Evolutionary conservation across 176 grass and related monocot genomes (phyloP).

Genomic region (Pontederia crassipes): DNA sequence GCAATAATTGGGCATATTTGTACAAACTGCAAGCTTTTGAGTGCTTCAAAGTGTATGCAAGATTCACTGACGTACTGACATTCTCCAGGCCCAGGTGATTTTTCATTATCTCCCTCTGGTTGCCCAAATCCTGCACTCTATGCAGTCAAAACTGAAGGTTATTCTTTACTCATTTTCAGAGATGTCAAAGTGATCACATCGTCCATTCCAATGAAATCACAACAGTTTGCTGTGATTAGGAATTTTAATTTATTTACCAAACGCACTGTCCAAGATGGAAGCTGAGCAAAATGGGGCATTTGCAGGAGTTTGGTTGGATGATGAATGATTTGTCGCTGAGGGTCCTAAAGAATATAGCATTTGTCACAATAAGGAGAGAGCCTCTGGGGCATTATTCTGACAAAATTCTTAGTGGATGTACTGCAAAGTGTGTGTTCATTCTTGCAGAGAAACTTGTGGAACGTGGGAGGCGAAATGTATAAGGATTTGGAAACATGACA

Average conservation of each 20-base stretch:
- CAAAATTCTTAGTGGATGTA: constrained; percentile 66
- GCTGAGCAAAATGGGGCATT: constrained; percentile 66
- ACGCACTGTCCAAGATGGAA: constrained; percentile 79
- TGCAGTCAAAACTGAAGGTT: constrained; percentile 42
- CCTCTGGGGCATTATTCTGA: constrained; percentile 55
- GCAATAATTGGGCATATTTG: constrained; percentile 48
- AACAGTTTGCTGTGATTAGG: constrained; percentile 69
- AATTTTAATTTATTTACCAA: constrained; percentile 84
- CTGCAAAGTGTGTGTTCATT: constrained; percentile 50
- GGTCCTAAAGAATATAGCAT: constrained; percentile 85
- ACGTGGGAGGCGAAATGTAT: constrained; percentile 25
- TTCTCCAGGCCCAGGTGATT: constrained; percentile 76
- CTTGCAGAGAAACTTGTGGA: constrained; percentile 57
- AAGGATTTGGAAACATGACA: constrained; percentile 25
- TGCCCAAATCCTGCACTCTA: constrained; percentile 59
- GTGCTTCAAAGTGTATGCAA: constrained; percentile 66
- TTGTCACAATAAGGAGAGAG: constrained; percentile 34
- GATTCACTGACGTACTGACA: constrained; percentile 88
- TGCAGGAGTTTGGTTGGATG: constrained; percentile 68
- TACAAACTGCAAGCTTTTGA: constrained; percentile 34
- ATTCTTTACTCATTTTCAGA: constrained; percentile 27
- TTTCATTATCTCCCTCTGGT: constrained; percentile 59
- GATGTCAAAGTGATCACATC: constrained; percentile 74
- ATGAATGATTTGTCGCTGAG: constrained; percentile 48
- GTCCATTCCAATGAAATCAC: constrained; percentile 70